Conservation (phyloP, 2,329 filamentous ascomycete species). For the Aspergillus flavus region DNA sequence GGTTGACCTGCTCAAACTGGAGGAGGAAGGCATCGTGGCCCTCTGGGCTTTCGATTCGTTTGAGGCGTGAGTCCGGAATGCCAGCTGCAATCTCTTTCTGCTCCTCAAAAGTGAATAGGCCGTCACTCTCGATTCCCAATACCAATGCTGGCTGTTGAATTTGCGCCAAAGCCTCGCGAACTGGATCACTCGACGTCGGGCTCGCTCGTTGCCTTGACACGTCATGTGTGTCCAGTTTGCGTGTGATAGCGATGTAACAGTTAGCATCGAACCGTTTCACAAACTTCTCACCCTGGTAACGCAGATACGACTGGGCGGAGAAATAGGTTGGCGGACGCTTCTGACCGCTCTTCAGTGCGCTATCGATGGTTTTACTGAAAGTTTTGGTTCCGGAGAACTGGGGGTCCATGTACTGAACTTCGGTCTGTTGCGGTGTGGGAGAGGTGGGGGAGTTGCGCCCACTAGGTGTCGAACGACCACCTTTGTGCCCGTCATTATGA, state of each 20-base stretch:
- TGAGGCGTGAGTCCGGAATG: conserved; percentile 75
- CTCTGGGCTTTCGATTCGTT: conserved; percentile 90
- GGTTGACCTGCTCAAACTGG: conserved; percentile 97
- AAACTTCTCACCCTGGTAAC: conserved; percentile 96
- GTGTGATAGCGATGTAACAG: conserved; percentile 98
- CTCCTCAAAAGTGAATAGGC: conserved; percentile 95
- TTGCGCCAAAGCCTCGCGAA: conserved; percentile 73
- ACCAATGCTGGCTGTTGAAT: conserved; percentile 90
- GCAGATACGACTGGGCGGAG: conserved; percentile 94
- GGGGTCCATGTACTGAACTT: conserved; percentile 58
- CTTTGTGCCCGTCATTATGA: conserved; percentile 78
- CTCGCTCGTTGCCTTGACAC: conserved; percentile 73
- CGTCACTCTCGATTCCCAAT: conserved; percentile 92
- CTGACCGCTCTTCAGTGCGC: conserved; percentile 23
- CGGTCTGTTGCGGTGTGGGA: conserved; percentile 26
- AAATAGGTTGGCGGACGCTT: conserved; percentile 78
- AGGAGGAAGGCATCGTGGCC: conserved; percentile 95
- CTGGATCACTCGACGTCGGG: conserved; percentile 46
- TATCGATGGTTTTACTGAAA: conserved; percentile 44
- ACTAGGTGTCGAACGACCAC: conserved; percentile 50
- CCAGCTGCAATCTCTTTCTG: conserved; percentile 86
- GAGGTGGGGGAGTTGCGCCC: conserved; percentile 34
- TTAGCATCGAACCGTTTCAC: conserved; percentile 97
- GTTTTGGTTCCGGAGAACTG: conserved; percentile 70
- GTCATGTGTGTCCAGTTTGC: conserved; percentile 97